Base-by-base conservation (phyloP, 2,329 filamentous ascomycete species). In the Colletotrichum sp. region DNA sequence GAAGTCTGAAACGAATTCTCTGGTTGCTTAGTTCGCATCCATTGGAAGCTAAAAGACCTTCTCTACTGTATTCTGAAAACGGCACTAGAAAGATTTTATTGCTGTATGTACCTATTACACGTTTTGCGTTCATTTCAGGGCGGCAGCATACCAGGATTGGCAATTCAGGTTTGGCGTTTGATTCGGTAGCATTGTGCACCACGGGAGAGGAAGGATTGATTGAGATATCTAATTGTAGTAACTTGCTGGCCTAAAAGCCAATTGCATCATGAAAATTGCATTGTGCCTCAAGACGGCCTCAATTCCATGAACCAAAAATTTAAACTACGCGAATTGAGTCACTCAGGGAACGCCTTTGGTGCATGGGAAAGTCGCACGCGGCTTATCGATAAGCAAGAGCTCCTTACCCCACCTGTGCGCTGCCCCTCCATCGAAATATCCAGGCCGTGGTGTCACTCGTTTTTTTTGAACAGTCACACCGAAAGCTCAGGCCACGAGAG, bases 1-100 rank as follows among this genome's bases (percentile, higher is more conserved):
- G 76, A 88, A 89, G 79, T 80, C 85, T 26, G 85, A 87, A 67
- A 81, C 75, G 38, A 64, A 64, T 67, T 65, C 68, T 28, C 70
- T 70, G 75, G 75, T 70, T 58, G 70, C 61, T 32, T 73, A 77
- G 76, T 58, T 68, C 12, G 66, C 64, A 36, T 32, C 58, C 32
- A 28, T 34, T 28, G 21, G 32, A 64, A 48, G 9, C 13, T 73
- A 58, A 36, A 52, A 26, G 34, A 24, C 18, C 15, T 18, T 68
- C 24, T 21, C 10, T 48, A 15, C n/a, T 76, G 58, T 76, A 69
- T 65, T 73, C 12, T 18, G 34, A n/a, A 38, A 21, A 26, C 34
- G 34, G 36, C n/a, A n/a, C 16, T 30, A 36, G 64, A 28, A 26
- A 52, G 32, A 26, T 43, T 62, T n/a, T n/a, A 38, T n/a, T 73